These are phyloP conservation scores for Pythium utonaiense DNA, from an alignment of 352 stramenopile genomes.

Conservation along the genomic window DNA sequence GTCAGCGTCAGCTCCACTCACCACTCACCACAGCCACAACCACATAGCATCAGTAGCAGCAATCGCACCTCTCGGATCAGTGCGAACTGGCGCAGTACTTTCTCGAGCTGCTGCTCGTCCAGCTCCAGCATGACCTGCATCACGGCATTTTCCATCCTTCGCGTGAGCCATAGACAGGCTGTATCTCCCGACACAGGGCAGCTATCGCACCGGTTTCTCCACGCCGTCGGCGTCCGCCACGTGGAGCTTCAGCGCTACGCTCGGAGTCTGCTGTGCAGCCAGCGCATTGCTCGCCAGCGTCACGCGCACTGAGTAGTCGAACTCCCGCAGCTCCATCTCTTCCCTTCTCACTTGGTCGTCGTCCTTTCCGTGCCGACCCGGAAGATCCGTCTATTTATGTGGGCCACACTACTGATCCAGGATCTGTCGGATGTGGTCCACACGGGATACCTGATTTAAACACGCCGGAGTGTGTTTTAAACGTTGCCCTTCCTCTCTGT, in stretches of 20 bases:
- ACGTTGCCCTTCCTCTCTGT: conserved; percentile 6
- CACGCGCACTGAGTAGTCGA: conserved; percentile 74
- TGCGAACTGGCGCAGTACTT: conserved; percentile 22
- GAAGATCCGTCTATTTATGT: neutral
- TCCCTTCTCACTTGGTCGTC: neutral
- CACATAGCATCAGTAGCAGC: too few relatives aligned
- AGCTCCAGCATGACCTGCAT: conserved; percentile 25
- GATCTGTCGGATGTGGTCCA: neutral
- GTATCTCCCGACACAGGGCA: conserved; percentile 3
- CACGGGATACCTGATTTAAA: neutral
- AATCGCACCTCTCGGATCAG: conserved; percentile 16
- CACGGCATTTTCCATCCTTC: neutral
- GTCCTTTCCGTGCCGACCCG: neutral
- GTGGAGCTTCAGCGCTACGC: conserved; percentile 54
- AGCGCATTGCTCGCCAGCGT: conserved; percentile 56
- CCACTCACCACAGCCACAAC: neutral
- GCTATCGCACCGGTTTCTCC: conserved; percentile 33
- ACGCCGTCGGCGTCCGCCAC: conserved; percentile 19
- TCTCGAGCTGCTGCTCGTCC: conserved; percentile 17
- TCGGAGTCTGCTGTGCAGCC: conserved; percentile 35
- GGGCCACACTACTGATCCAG: conserved; percentile 10
- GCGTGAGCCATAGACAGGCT: neutral
- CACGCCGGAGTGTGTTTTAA: conserved; percentile 13
- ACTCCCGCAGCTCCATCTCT: conserved; percentile 39
- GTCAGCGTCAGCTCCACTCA: neutral